A percentile compares a stretch with the other conserved stretches of the same genome.
Evolutionary conservation across 2,329 filamentous ascomycete species (phyloP).

Genomic region (Pseudocercospora eumusae): DNA sequence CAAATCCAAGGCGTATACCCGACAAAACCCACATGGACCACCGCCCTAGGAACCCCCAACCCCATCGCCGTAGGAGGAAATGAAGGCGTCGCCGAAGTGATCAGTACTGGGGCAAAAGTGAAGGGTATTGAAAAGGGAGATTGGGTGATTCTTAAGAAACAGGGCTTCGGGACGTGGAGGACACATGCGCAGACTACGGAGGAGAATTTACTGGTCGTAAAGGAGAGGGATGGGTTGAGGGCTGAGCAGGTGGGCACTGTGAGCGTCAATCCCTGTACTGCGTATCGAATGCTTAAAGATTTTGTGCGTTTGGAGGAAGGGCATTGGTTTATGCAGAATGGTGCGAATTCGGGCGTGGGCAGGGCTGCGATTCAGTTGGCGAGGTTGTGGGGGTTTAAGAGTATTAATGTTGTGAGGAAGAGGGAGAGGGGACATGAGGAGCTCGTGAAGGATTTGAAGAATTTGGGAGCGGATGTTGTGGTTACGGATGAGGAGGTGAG

Average conservation of each 20-base stretch:
- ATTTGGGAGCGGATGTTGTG: conserved; percentile 64
- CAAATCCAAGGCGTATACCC: conserved; percentile 97
- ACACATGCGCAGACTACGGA: conserved; percentile 74
- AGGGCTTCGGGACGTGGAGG: conserved; percentile 89
- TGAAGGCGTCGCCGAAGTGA: conserved; percentile 91
- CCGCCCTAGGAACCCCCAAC: conserved; percentile 70
- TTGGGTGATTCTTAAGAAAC: conserved; percentile 86
- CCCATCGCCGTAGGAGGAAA: conserved; percentile 83
- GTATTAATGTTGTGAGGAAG: conserved; percentile 83
- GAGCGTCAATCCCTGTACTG: conserved; percentile 88
- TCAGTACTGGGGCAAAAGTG: conserved; percentile 64
- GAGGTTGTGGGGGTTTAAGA: conserved; percentile 81
- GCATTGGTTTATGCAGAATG: conserved; percentile 96
- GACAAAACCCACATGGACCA: conserved; percentile 74
- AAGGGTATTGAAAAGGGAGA: conserved; percentile 72
- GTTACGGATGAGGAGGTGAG: conserved; percentile 63
- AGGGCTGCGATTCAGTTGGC: conserved; percentile 88
- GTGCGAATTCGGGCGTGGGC: conserved; percentile 91
- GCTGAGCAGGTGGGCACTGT: conserved; percentile 83
- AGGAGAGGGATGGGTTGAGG: conserved; percentile 68
- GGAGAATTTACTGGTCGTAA: conserved; percentile 66
- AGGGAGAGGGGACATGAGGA: conserved; percentile 67
- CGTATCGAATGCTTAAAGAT: conserved; percentile 87
- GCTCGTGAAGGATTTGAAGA: conserved; percentile 61
- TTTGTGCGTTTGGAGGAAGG: conserved; percentile 69